phyloP scores from a whole-genome alignment of 2,329 filamentous ascomycete species.

The Cercospora sp. region DNA sequence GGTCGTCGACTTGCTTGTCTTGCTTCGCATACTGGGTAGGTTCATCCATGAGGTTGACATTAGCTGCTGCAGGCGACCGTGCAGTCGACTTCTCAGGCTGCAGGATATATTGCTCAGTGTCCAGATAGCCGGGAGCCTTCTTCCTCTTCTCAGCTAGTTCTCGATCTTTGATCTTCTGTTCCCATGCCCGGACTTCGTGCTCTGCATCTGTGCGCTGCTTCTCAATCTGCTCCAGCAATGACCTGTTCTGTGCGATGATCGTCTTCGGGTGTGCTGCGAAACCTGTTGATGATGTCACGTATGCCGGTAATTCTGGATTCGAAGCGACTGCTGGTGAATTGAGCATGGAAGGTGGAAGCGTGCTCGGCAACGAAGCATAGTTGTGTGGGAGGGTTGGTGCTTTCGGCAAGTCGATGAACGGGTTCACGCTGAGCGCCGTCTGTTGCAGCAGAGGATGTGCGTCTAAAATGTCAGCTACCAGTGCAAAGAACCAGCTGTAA shows the following conservation, averaged over 20 bases:
- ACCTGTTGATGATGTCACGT: conserved; percentile 73
- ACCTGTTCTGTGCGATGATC: conserved; percentile 78
- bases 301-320: conserved; percentile 55
- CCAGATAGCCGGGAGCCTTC: conserved; percentile 77
- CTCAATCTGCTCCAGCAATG: conserved; percentile 73
- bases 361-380: conserved; percentile 85
- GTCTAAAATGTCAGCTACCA: conserved; percentile 34
- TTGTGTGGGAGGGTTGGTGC: conserved; percentile 92
- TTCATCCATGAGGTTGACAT: conserved; percentile 33
- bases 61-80: conserved; percentile 18
- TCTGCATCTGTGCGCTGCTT: conserved; percentile 69
- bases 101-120: conserved; percentile 68
- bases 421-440: conserved; percentile 88
- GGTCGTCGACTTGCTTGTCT: conserved; percentile 34
- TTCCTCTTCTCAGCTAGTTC: conserved; percentile 78
- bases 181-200: conserved; percentile 66
- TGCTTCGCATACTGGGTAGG: conserved; percentile 16
- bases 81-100: conserved; percentile 59
- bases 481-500: background rate
- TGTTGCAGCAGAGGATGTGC: conserved; percentile 88
- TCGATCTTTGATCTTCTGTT: conserved; percentile 62
- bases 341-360: conserved; percentile 72
- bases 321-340: conserved; percentile 45
- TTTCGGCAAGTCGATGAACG: conserved; percentile 86
- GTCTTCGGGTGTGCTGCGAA: conserved; percentile 84